Evolutionary conservation across 257 asterid species (phyloP).

Genomic region (Perilla frutescens): DNA sequence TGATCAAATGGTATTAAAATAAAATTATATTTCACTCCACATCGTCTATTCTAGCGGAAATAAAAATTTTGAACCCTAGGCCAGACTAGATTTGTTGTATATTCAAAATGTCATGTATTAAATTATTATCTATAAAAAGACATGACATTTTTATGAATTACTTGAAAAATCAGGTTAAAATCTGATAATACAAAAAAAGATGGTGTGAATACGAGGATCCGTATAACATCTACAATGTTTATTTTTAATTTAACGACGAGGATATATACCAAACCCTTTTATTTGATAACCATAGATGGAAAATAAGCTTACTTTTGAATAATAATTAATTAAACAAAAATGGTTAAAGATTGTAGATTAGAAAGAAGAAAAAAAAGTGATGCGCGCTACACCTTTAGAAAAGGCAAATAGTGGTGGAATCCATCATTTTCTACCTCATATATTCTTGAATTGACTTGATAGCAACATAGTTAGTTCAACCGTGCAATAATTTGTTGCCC

Average conservation of each 20-base stretch:
- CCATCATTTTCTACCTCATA: conserved; percentile 37
- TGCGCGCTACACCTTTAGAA: conserved; percentile 12
- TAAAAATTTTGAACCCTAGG: no score
- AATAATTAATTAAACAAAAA: not conserved
- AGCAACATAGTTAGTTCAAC: conserved; percentile 43
- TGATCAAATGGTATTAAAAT: no score
- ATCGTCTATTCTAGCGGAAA: no score
- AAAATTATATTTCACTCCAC: no score
- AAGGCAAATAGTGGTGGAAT: conserved; percentile 43
- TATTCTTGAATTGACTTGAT: conserved; percentile 33
- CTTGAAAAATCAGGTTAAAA: no score
- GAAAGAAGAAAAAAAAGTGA: not conserved
- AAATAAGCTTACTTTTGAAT: not conserved
- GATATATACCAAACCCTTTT: no score
- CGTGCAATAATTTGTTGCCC: conserved; percentile 43
- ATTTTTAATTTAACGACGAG: not conserved
- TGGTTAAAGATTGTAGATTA: not conserved
- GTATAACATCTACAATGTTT: not conserved
- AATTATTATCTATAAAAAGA: no score
- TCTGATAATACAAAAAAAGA: no score
- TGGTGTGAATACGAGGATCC: no score
- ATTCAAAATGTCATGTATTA: no score
- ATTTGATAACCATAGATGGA: not conserved
- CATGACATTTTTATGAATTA: no score
- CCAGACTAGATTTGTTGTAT: no score